Evolutionary conservation across 2,329 filamentous ascomycete species (phyloP).

Genomic region (Clonostachys chloroleuca): DNA sequence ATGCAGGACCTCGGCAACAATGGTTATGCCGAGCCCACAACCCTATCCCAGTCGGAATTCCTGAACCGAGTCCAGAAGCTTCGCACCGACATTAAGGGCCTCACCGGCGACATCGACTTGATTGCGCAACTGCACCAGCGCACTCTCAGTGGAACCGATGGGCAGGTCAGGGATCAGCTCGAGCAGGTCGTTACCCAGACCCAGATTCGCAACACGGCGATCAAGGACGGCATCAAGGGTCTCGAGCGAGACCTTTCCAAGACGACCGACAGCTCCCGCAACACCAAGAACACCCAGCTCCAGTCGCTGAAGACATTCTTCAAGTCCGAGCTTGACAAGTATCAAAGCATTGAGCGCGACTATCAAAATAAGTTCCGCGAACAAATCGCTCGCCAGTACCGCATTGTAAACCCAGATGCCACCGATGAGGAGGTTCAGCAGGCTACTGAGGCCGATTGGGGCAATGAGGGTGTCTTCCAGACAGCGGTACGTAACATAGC

Average conservation of each 20-base stretch:
- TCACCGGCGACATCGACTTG: slow-evolving; percentile 62
- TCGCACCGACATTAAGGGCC: slow-evolving; percentile 62
- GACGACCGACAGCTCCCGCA: slow-evolving; percentile 55
- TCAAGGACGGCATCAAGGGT: slow-evolving; percentile 75
- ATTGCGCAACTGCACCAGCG: slow-evolving; percentile 70
- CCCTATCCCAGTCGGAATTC: slow-evolving; percentile 57
- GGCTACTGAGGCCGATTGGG: slow-evolving; percentile 68
- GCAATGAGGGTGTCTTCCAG: slow-evolving; percentile 77
- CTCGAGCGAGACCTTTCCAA: slow-evolving; percentile 67
- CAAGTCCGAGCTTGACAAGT: slow-evolving; percentile 65
- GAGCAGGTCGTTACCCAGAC: slow-evolving; percentile 67
- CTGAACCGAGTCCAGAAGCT: slow-evolving; percentile 62
- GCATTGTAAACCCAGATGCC: slow-evolving; percentile 79
- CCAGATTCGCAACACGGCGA: slow-evolving; percentile 67
- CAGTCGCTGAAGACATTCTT: slow-evolving; percentile 68
- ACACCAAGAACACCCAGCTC: slow-evolving; percentile 66
- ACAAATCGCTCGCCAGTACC: slow-evolving; percentile 75
- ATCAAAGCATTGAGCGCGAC: slow-evolving; percentile 65
- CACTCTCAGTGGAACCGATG: slow-evolving; percentile 62
- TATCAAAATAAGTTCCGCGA: slow-evolving; percentile 71
- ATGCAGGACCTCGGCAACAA: slow-evolving; percentile 45
- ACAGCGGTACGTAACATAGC: slow-evolving; percentile 58
- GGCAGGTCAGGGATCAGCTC: slow-evolving; percentile 48
- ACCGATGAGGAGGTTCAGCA: slow-evolving; percentile 66
- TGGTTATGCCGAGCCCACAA: slow-evolving; percentile 15